Percentiles rank a stretch among this genome's conserved stretches.
phyloP scores from a whole-genome alignment of 176 grass and related monocot genomes.

The Aegilops speltoides region DNA sequence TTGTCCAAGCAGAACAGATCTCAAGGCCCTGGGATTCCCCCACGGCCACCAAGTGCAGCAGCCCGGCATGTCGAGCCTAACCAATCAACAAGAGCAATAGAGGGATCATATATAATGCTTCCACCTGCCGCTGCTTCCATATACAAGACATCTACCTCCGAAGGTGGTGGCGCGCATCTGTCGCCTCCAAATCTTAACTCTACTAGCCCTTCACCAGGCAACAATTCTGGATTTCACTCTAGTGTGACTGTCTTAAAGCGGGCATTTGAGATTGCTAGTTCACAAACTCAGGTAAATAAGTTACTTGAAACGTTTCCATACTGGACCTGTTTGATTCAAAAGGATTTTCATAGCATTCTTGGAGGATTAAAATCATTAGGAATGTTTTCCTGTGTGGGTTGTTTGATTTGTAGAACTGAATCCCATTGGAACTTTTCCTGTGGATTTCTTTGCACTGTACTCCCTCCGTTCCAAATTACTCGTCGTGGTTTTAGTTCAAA shows the following conservation, averaged over 20 bases:
- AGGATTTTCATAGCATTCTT: not conserved
- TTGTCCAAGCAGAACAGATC: constrained; percentile 67
- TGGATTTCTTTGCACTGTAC: not conserved
- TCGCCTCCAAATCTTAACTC: constrained; percentile 25
- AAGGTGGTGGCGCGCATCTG: constrained; percentile 48
- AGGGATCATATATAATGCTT: constrained; percentile 92
- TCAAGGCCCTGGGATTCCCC: constrained; percentile 59
- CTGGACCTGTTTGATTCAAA: not conserved
- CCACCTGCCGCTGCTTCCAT: constrained; percentile 87
- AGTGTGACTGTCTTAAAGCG: constrained; percentile 84
- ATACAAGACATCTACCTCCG: constrained; percentile 55
- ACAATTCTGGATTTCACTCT: constrained; percentile 82
- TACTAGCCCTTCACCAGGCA: constrained; percentile 45
- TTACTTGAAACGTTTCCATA: not conserved
- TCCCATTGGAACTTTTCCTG: not conserved
- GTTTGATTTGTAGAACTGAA: not conserved
- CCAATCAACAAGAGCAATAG: constrained; percentile 73
- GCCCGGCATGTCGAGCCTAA: constrained; percentile 38
- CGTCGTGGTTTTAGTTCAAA: too few relatives aligned
- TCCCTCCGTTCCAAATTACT: too few relatives aligned
- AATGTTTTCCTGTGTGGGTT: not conserved
- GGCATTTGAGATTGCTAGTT: constrained; percentile 93
- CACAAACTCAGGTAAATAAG: constrained; percentile 79
- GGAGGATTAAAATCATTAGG: not conserved
- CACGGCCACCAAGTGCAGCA: constrained; percentile 42